Evolutionary conservation across 257 asterid species (phyloP), one percentile per base, ranked within the genome.

Genomic region (Forsythia suspensa): DNA sequence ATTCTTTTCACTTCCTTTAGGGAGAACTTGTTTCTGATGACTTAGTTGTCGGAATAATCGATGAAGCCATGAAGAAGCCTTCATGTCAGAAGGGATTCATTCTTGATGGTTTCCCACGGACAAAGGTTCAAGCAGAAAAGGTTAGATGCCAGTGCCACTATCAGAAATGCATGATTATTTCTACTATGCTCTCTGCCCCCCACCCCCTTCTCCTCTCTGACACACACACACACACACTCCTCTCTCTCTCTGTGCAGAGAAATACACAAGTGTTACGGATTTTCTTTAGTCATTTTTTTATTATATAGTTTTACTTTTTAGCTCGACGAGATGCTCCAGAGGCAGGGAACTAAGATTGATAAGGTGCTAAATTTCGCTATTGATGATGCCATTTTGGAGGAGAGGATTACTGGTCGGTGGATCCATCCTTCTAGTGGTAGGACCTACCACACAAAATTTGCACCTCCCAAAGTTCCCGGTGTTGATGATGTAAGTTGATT

Each of bases 341-440:
- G 85, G 41, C 94, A 84, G 81, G 98, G 99, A 51, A 86, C 51
- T 72, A 95, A 93, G 86, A 86, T 95, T 71, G 98, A 95, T 83
- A 95, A 95, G 81, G 98, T 95, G 81, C 91, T 95, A 6, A 95
- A 93, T 87, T 95, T 95, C 86, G 97, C 98, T 46, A 90, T 95
- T 82, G 98, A 93, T 83, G 98, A 93, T 87, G 91, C 99, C 68
- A 84, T 95, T 82, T 80, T 95, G 88, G 98, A 95, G 90, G 98
- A 95, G 90, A 86, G 98, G 76, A 92, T 95, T 77, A 92, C 98
- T 73, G 97, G 97, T 24, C 97, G 99, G 29, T 95, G 99, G 99
- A 95, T 95, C 70, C 99, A 95, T 77, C 98, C 99, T 44, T 88
- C 98, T n/a, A 95, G 99, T 86, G 98, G 99, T 51, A 90, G 98